Evolutionary conservation across 352 stramenopile species (phyloP).

Genomic region (Phytophthora macrochlamydospora): DNA sequence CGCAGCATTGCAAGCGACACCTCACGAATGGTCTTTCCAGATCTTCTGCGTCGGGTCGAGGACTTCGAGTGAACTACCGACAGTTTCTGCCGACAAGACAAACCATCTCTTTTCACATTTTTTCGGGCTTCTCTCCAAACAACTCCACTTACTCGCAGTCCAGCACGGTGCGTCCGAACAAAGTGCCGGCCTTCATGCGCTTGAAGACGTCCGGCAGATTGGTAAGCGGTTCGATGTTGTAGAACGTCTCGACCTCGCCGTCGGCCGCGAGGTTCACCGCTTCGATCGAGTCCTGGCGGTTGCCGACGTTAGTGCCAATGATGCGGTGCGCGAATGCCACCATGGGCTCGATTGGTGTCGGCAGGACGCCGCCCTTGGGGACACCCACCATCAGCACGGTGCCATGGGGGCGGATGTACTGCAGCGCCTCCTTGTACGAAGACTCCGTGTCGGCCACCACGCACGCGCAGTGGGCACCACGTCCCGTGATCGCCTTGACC

Average conservation of each 20-base stretch:
- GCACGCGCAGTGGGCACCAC: constrained; percentile 63
- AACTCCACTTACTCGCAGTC: constrained; percentile 44
- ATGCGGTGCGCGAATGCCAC: constrained; percentile 49
- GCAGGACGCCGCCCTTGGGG: constrained; percentile 47
- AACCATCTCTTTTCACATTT: constrained; percentile 5
- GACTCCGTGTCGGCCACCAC: constrained; percentile 70
- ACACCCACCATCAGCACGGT: constrained; percentile 70
- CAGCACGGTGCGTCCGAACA: constrained; percentile 49
- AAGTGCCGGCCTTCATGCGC: constrained; percentile 42
- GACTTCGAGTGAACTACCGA: not conserved
- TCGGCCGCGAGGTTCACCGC: constrained; percentile 52
- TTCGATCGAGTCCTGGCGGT: constrained; percentile 60
- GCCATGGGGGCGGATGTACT: constrained; percentile 70
- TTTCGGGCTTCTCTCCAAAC: not conserved
- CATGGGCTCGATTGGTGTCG: constrained; percentile 33
- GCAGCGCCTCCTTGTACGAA: constrained; percentile 52
- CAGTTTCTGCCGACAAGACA: constrained; percentile 1
- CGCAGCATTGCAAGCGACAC: constrained; percentile 28
- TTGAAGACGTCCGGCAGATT: constrained; percentile 51
- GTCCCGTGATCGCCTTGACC: constrained; percentile 44
- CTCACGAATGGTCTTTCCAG: not conserved
- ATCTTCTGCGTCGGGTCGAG: not conserved
- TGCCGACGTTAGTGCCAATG: constrained; percentile 57
- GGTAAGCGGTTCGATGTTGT: constrained; percentile 39
- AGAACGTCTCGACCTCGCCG: constrained; percentile 50